A percentile compares a stretch with the other conserved stretches of the same genome.
phyloP scores from a whole-genome alignment of 2,329 filamentous ascomycete genomes.

The Aspergillus ibericus region DNA sequence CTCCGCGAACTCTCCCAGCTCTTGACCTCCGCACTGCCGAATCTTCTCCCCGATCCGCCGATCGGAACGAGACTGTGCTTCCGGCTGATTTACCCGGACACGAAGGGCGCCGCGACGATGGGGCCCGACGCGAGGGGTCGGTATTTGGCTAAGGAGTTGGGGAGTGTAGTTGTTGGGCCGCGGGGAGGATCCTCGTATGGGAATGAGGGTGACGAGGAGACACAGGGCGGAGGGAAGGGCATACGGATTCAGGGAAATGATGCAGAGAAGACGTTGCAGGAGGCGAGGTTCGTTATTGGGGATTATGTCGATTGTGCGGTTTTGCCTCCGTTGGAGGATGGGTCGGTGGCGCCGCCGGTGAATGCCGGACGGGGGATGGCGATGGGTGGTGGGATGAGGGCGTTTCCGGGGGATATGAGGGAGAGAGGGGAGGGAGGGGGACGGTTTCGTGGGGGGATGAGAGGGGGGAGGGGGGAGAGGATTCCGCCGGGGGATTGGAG shows the following conservation, averaged over 20 bases:
- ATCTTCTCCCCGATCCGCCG: slow-evolving; percentile 69
- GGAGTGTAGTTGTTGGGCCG: slow-evolving; percentile 71
- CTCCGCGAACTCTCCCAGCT: slow-evolving; percentile 78
- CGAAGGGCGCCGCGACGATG: slow-evolving; percentile 45
- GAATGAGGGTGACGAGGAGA: slow-evolving; percentile 38
- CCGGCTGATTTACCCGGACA: slow-evolving; percentile 81
- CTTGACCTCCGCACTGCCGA: slow-evolving; percentile 67
- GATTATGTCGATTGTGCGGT: slow-evolving; percentile 86
- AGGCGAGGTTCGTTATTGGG: slow-evolving; percentile 80
- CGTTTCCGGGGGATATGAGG: slow-evolving; percentile 46
- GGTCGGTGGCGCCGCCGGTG: slow-evolving; percentile 66
- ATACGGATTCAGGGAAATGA: slow-evolving; percentile 56
- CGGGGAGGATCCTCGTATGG: slow-evolving; percentile 27
- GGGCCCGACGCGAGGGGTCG: slow-evolving; percentile 52
- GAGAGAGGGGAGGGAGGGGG: slow-evolving; percentile 40
- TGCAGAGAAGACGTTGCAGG: slow-evolving; percentile 70
- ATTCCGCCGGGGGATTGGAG: slow-evolving; percentile 51
- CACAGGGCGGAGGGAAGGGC: slow-evolving; percentile 10
- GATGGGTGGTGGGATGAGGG: slow-evolving; percentile 43
- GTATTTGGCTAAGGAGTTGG: slow-evolving; percentile 78
- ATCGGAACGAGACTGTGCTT: slow-evolving; percentile 85
- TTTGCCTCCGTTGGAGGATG: slow-evolving; percentile 71
- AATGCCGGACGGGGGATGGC: slow-evolving; percentile 46
- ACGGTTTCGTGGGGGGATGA: slow-evolving; percentile 40
- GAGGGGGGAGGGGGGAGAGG: slow-evolving; percentile 45